phyloP scores from a whole-genome alignment of 1,139 yeast genomes.

The Candida tetrigidarum region DNA sequence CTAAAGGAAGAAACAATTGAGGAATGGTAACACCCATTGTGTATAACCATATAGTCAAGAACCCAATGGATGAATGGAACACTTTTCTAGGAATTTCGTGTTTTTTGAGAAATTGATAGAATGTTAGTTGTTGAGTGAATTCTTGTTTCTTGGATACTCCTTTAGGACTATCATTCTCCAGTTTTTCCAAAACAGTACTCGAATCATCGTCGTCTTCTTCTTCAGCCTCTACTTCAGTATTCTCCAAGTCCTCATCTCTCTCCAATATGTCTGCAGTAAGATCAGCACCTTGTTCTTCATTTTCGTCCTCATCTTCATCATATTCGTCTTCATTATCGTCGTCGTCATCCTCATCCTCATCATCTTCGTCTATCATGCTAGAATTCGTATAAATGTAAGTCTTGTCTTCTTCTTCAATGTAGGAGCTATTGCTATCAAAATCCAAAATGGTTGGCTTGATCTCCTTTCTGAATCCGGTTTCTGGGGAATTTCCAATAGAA shows the following conservation, averaged over 20 bases:
- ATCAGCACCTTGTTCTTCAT: conserved; percentile 16
- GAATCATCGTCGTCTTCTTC: conserved; percentile 13
- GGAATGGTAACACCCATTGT: conserved; percentile 59
- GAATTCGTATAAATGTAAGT: conserved; percentile 36
- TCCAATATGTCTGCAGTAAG: conserved; percentile 8
- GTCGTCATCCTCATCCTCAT: no score
- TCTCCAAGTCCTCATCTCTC: conserved; percentile 7
- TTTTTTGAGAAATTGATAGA: conserved; percentile 62
- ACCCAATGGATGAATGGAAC: conserved; percentile 87
- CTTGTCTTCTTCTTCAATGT: conserved; percentile 43
- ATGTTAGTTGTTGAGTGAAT: conserved; percentile 18
- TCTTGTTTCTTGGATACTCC: background rate
- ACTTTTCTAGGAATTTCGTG: conserved; percentile 90
- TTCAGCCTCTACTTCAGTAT: conserved; percentile 5
- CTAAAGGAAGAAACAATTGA: conserved; percentile 63
- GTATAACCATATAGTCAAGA: conserved; percentile 74
- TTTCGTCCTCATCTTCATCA: conserved; percentile 16
- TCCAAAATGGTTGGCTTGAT: conserved; percentile 26
- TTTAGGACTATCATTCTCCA: conserved; percentile 2
- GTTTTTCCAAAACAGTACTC: conserved; percentile 9
- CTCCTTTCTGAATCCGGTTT: conserved; percentile 11
- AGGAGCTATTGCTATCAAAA: conserved; percentile 32
- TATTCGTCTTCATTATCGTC: conserved; percentile 20
- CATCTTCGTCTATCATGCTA: conserved; percentile 21
- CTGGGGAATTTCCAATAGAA: background rate